These are phyloP conservation scores for Parachlorella kessleri DNA, from an alignment of 139 green algal genomes.

Conservation along the genomic window DNA sequence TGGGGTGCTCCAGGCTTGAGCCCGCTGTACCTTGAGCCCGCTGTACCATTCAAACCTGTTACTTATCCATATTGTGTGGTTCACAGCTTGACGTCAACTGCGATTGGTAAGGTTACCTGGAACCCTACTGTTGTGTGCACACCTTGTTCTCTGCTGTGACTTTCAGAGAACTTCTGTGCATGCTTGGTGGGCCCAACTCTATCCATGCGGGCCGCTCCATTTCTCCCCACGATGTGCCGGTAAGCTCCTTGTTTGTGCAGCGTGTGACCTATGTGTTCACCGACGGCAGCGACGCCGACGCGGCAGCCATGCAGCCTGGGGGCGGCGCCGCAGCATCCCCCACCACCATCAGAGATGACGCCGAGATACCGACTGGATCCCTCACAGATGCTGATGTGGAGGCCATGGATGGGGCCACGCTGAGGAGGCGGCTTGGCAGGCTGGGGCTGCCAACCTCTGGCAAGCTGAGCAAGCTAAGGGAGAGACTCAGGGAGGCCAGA, in stretches of 20 bases:
- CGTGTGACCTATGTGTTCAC: background rate
- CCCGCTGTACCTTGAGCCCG: too few species aligned
- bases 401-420: conserved; percentile 39
- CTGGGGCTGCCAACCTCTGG: conserved; percentile 33
- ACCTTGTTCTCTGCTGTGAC: too few species aligned
- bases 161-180: too few species aligned
- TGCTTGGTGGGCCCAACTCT: too few species aligned
- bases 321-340: background rate
- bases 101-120: too few species aligned
- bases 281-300: background rate
- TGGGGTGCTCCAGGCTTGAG: too few species aligned
- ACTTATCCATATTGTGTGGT: too few species aligned
- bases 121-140: too few species aligned
- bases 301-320: background rate
- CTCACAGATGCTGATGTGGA: conserved; percentile 32
- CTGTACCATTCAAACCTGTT: too few species aligned
- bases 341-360: background rate
- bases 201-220: too few species aligned
- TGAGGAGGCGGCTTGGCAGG: conserved; percentile 31
- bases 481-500: conserved; percentile 30
- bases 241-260: background rate
- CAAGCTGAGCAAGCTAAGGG: conserved; percentile 42
- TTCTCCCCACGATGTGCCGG: too few species aligned
- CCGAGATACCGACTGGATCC: background rate
- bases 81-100: too few species aligned